phyloP scores from a whole-genome alignment of 2,329 filamentous ascomycete genomes.

The Phaeosphaeria sp. region DNA sequence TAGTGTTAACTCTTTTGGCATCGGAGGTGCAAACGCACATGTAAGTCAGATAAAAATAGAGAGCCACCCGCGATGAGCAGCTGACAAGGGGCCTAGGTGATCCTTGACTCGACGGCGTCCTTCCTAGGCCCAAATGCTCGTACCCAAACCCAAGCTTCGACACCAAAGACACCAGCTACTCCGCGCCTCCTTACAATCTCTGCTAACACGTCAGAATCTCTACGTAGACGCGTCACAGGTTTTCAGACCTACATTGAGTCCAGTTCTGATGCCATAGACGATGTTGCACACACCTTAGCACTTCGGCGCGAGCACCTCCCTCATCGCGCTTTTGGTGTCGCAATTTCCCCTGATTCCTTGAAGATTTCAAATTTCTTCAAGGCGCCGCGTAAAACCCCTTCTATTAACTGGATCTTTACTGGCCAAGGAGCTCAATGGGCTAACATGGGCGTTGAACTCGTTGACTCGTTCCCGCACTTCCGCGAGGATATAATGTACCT shows the following conservation, averaged over 20 bases:
- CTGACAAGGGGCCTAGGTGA: neutral
- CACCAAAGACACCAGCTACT: neutral
- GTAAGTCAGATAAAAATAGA: conserved; percentile 15
- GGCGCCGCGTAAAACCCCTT: neutral
- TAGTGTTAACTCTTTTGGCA: conserved; percentile 19
- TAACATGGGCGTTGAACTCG: conserved; percentile 19
- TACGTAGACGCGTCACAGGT: neutral
- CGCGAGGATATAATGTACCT: neutral
- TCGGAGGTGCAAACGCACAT: conserved; percentile 20
- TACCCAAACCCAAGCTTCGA: neutral
- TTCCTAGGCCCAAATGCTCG: neutral
- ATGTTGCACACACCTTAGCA: conserved; percentile 13
- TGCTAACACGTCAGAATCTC: conserved; percentile 18
- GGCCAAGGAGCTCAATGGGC: conserved; percentile 35
- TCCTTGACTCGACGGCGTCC: conserved; percentile 5
- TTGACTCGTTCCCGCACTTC: neutral
- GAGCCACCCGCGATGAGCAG: neutral
- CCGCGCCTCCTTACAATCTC: conserved; percentile 12
- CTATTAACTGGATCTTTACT: conserved; percentile 27
- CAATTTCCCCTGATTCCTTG: neutral
- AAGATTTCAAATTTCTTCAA: neutral
- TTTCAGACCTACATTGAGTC: neutral
- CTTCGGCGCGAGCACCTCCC: conserved; percentile 8
- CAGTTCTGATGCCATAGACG: neutral
- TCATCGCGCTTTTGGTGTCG: conserved; percentile 9